phyloP scores from a whole-genome alignment of 2,329 filamentous ascomycete genomes.

The Epichloe gansuensis region DNA sequence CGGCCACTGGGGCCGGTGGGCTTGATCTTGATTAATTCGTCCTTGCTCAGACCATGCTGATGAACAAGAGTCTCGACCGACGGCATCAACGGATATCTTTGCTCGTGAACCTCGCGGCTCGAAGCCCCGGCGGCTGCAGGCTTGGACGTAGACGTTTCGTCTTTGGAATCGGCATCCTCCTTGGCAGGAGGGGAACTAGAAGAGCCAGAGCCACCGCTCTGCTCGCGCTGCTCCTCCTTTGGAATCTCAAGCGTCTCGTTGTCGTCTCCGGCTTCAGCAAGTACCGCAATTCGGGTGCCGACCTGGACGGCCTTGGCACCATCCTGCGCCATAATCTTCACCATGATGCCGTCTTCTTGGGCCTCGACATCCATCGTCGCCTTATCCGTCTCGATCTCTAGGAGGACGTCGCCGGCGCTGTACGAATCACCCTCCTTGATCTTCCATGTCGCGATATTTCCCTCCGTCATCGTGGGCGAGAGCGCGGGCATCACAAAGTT shows the following conservation, averaged over 20 bases:
- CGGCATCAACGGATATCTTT: conserved; percentile 63
- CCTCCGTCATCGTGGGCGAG: conserved; percentile 88
- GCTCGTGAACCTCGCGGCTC: conserved; percentile 42
- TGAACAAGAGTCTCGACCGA: conserved; percentile 75
- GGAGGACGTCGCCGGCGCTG: conserved; percentile 69
- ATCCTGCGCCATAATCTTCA: conserved; percentile 66
- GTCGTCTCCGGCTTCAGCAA: conserved; percentile 74
- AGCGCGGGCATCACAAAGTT: conserved; percentile 88
- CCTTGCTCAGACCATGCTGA: conserved; percentile 61
- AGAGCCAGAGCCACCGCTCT: conserved; percentile 11
- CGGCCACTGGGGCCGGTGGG: conserved; percentile 80
- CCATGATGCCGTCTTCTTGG: conserved; percentile 74
- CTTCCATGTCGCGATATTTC: conserved; percentile 75
- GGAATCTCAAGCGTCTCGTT: conserved; percentile 62
- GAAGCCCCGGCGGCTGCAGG: conserved; percentile 22
- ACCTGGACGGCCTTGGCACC: conserved; percentile 68
- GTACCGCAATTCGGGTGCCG: conserved; percentile 67
- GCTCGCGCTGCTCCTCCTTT: conserved; percentile 43
- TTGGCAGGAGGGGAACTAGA: background rate
- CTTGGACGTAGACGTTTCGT: conserved; percentile 37
- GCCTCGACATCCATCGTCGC: conserved; percentile 91
- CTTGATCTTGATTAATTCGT: conserved; percentile 67
- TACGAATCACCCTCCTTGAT: conserved; percentile 80
- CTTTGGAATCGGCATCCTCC: conserved; percentile 14
- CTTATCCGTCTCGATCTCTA: conserved; percentile 92